Percentiles rank a stretch among this genome's conserved stretches.
These are phyloP conservation scores for Lyophyllum shimeji DNA, from an alignment of 768 basidiomycete genomes.

Conservation along the genomic window DNA sequence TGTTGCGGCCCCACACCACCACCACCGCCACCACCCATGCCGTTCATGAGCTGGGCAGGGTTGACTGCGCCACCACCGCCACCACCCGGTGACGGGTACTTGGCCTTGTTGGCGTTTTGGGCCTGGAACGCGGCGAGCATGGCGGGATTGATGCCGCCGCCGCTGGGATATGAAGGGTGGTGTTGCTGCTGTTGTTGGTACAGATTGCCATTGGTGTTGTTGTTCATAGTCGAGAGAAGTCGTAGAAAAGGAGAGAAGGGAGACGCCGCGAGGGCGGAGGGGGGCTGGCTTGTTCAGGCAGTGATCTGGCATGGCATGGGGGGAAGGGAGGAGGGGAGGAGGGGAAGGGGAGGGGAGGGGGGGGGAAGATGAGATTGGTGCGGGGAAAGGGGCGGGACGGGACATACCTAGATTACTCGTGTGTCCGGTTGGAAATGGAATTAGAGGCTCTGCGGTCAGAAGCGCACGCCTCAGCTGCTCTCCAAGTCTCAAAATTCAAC, in stretches of 20 bases:
- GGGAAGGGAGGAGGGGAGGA: neutral
- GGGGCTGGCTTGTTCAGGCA: neutral
- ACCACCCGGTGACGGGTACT: neutral
- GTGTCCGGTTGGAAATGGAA: conserved; percentile 2
- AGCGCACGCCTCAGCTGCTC: conserved; percentile 7
- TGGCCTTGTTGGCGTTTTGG: neutral
- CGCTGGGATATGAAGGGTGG: neutral
- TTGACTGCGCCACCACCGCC: neutral
- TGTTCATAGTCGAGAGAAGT: neutral
- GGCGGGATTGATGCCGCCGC: conserved; percentile 14
- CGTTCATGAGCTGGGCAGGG: conserved; percentile 15
- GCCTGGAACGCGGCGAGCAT: conserved; percentile 10
- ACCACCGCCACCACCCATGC: conserved; percentile 9
- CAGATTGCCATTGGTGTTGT: neutral
- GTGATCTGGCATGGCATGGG: too few species aligned
- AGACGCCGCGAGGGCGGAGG: neutral
- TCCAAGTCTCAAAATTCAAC: conserved; percentile 6
- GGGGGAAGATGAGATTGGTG: conserved; percentile 11
- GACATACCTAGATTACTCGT: conserved; percentile 3
- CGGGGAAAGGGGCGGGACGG: conserved; percentile 12
- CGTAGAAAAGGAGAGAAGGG: neutral
- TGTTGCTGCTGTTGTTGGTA: conserved; percentile 1
- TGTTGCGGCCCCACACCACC: neutral
- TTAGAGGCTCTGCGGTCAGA: conserved; percentile 2
- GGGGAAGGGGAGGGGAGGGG: conserved; percentile 10